Evolutionary conservation across 129 eudicot species (phyloP).

Genomic region (Centella asiatica): DNA sequence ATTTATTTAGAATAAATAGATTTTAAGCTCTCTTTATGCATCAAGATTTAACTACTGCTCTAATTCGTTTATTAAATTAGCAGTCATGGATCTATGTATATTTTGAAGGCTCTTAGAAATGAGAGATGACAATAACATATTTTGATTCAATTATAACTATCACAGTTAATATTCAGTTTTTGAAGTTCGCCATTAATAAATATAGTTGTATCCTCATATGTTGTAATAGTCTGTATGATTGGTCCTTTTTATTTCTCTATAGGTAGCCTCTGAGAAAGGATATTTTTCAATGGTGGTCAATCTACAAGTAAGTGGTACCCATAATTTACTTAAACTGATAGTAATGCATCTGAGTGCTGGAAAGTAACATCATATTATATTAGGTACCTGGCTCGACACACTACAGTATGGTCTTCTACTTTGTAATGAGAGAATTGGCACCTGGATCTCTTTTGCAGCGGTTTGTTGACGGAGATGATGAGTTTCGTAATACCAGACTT

Average conservation of each 20-base stretch:
- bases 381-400: conserved; percentile 94
- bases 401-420: conserved; percentile 96
- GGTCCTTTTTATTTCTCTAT: conserved; percentile 11
- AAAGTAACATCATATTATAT: conserved; percentile 15
- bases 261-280: conserved; percentile 95
- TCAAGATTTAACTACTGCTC: no score
- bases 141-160: no score
- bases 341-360: conserved; percentile 9
- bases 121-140: no score
- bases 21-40: no score
- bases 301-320: conserved; percentile 66
- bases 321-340: conserved; percentile 2
- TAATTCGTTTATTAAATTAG: no score
- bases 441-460: conserved; percentile 89
- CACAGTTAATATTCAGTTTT: no score
- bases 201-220: conserved; percentile 7
- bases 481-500: conserved; percentile 89
- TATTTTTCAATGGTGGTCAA: conserved; percentile 70
- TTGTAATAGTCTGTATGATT: not conserved
- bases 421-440: conserved; percentile 56
- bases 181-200: no score
- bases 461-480: conserved; percentile 98
- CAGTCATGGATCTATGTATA: no score
- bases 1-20: no score
- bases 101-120: no score